Conservation (phyloP, 208 protist genomes). For the Trypanosoma congolense region DNA sequence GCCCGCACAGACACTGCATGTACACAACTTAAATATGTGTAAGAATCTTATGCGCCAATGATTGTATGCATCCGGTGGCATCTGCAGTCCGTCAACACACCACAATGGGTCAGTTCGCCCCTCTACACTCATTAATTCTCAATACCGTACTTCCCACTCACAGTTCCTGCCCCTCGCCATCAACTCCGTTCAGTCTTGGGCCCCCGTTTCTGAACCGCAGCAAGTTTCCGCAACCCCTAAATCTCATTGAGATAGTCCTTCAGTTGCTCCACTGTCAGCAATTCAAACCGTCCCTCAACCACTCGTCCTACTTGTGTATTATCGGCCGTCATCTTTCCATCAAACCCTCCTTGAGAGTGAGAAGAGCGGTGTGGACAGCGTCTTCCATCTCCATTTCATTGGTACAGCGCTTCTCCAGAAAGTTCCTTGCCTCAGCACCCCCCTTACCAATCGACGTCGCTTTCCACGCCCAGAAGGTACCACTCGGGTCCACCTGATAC, state of each 20-base stretch:
- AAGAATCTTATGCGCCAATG: no score
- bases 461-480: slow-evolving; percentile 99
- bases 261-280: slow-evolving; percentile 76
- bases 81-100: no score
- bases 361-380: slow-evolving; percentile 98
- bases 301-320: slow-evolving; percentile 99
- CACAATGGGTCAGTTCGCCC: no score
- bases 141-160: no score
- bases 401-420: slow-evolving; percentile 98
- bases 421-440: slow-evolving; percentile 96
- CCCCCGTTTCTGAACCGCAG: no score
- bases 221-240: slow-evolving; percentile 19
- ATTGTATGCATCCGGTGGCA: no score
- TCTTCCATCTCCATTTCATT: slow-evolving; percentile 99
- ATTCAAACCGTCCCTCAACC: slow-evolving; percentile 69
- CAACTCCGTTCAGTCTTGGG: no score
- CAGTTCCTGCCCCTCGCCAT: no score
- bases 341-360: slow-evolving; percentile 98
- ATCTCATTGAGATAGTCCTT: slow-evolving; percentile 87
- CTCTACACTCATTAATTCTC: no score
- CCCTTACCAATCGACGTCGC: slow-evolving; percentile 99
- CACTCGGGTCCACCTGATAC: slow-evolving; percentile 99
- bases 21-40: no score
- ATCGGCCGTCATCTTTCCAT: slow-evolving; percentile 95
- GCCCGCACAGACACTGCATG: no score